Evolutionary conservation across 148 eudicot genomes (phyloP), one percentile per base, ranked within the genome.

Genomic region (Persicaria tinctoria): DNA sequence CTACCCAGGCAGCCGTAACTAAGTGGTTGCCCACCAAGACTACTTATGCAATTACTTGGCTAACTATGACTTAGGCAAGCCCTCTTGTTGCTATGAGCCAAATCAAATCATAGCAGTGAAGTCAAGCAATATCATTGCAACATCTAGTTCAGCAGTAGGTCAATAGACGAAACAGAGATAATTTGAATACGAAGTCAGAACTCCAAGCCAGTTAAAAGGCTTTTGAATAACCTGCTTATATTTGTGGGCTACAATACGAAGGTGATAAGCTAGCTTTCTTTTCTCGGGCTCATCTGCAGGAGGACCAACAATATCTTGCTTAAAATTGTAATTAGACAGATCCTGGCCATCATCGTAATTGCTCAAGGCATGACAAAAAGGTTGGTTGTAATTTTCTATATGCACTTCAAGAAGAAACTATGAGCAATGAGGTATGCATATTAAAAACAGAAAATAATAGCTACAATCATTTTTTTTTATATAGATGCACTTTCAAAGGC

Each of bases 191-290:
- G 32, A 27, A 27, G 32, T 66, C 8, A 13, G 47, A 66, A 14
- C 70, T 60, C 38, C 41, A 13, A 38, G 7, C 32, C 14, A 38
- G 47, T 66, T 38, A 66, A 10, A 66, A 44, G 70, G 70, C 70
- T 66, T 66, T 12, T 13, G 48, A 66, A 46, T 57, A 51, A 94
- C 98, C 98, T 92, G 86, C 73, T 81, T 83, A 85, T 90, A 94
- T 81, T 91, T 92, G 27, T 89, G 79, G 38, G 88, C 86, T 74
- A 87, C 79, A 9, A 81, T 68, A 20, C 97, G 90, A 79, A 86
- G 96, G 46, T 96, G 87, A 73, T 90, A 92, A 10, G 92, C 91
- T 38, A 92, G 84, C 82, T 90, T 94, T 73, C 89, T 87, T 82
- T 85, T 88, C 78, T 90, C 90, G 63, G 57, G 66, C 46, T 86